These are phyloP conservation scores for Rhizopogon rudus DNA, from an alignment of 768 basidiomycete species.

Conservation along the genomic window DNA sequence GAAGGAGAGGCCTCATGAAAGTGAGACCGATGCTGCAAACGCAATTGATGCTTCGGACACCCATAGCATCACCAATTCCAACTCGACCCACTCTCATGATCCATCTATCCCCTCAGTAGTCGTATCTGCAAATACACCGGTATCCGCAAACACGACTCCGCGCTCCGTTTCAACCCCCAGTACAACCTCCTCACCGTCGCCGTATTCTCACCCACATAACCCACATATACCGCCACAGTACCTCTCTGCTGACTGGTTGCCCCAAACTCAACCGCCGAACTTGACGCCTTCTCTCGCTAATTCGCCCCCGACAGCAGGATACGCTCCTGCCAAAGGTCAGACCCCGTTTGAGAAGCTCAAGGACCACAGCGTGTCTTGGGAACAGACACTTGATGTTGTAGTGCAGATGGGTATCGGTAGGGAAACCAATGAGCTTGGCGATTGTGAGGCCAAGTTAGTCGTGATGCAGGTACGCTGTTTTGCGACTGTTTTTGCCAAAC, in stretches of 20 bases:
- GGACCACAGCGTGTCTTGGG: conserved; percentile 65
- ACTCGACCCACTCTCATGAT: conserved; percentile 16
- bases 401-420: conserved; percentile 61
- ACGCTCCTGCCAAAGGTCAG: conserved; percentile 48
- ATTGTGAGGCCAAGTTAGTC: conserved; percentile 58
- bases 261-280: conserved; percentile 4
- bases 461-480: conserved; percentile 44
- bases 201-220: background rate
- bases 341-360: conserved; percentile 56
- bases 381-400: conserved; percentile 48
- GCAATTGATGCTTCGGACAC: conserved; percentile 22
- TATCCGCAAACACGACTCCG: conserved; percentile 3
- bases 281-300: background rate
- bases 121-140: conserved; percentile 18
- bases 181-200: conserved; percentile 18
- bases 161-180: conserved; percentile 18
- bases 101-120: conserved; percentile 21
- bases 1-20: conserved; percentile 4
- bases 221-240: conserved; percentile 10
- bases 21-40: conserved; percentile 15
- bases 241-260: conserved; percentile 25
- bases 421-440: conserved; percentile 40
- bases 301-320: conserved; percentile 7
- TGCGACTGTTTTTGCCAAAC: background rate
- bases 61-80: conserved; percentile 23